Evolutionary conservation across 257 asterid genomes (phyloP).

Genomic region (Petunia secreta): DNA sequence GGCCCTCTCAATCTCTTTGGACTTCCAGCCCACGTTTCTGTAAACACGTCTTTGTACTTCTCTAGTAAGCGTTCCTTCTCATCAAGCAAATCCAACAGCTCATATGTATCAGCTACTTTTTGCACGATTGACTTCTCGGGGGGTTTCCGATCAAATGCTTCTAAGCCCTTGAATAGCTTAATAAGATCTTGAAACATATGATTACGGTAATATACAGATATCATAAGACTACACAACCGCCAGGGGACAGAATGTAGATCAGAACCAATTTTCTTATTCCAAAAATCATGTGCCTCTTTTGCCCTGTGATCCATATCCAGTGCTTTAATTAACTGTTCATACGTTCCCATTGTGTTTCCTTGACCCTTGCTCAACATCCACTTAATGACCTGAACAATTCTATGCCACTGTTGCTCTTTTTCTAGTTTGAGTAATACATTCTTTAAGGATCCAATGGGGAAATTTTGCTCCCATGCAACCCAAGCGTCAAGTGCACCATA

Average conservation of each 20-base stretch:
- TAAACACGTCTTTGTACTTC: constrained; percentile 70
- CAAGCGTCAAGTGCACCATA: constrained; percentile 86
- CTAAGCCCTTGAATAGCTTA: constrained; percentile 77
- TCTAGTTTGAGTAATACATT: constrained; percentile 64
- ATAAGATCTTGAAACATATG: constrained; percentile 74
- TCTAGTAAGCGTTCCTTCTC: constrained; percentile 70
- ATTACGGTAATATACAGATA: constrained; percentile 76
- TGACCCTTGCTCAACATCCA: constrained; percentile 98
- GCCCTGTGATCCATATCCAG: constrained; percentile 80
- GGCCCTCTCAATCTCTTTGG: constrained; percentile 40
- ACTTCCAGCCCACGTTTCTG: constrained; percentile 33
- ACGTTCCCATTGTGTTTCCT: constrained; percentile 75
- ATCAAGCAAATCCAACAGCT: constrained; percentile 58
- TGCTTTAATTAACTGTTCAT: constrained; percentile 77
- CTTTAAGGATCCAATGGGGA: constrained; percentile 78
- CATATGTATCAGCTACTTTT: constrained; percentile 81
- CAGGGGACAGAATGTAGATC: constrained; percentile 84
- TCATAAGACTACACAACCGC: constrained; percentile 73
- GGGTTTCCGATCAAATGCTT: constrained; percentile 76
- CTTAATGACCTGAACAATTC: constrained; percentile 77
- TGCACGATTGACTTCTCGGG: constrained; percentile 71
- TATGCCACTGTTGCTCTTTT: constrained; percentile 88
- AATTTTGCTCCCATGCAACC: constrained; percentile 87
- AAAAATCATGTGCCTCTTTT: constrained; percentile 69
- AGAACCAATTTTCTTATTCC: constrained; percentile 73